Conservation (phyloP, 306 rosid species). For the Corylus heterophylla region DNA sequence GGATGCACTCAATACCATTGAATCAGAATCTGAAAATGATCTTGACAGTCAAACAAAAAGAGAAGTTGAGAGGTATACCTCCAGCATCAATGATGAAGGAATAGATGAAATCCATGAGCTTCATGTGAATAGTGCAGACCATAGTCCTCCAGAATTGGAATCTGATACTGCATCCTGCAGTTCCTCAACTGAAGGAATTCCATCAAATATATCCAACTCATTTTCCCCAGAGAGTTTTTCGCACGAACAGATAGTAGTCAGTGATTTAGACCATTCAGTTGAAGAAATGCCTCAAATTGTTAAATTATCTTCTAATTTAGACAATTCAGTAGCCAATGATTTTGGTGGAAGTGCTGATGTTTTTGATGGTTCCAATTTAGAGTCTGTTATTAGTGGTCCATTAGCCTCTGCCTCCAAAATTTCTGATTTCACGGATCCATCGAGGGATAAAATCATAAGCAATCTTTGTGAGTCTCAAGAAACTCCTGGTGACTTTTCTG, state of each 20-base stretch:
- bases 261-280: too few species aligned
- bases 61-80: slow-evolving; percentile 45
- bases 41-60: slow-evolving; percentile 69
- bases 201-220: slow-evolving; percentile 22
- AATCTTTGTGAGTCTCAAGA: slow-evolving; percentile 45
- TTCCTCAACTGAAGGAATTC: slow-evolving; percentile 34
- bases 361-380: slow-evolving; percentile 36
- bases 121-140: slow-evolving; percentile 36
- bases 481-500: slow-evolving; percentile 39
- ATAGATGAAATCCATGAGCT: slow-evolving; percentile 38
- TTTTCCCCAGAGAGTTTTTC: slow-evolving; percentile 28
- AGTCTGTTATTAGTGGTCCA: slow-evolving; percentile 33
- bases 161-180: slow-evolving; percentile 36
- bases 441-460: slow-evolving; percentile 35
- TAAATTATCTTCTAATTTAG: slow-evolving; percentile 33
- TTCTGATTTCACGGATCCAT: slow-evolving; percentile 39
- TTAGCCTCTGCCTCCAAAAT: slow-evolving; percentile 34
- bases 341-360: slow-evolving; percentile 13
- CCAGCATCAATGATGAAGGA: slow-evolving; percentile 33
- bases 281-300: slow-evolving; percentile 20
- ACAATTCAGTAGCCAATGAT: slow-evolving; percentile 31
- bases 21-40: slow-evolving; percentile 84
- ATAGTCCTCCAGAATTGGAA: slow-evolving; percentile 40
- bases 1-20: slow-evolving; percentile 95
- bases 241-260: slow-evolving; percentile 22